Evolutionary conservation across 306 rosid genomes (phyloP), one percentile per base, ranked within the genome.

Genomic region (Vigna hirtella): DNA sequence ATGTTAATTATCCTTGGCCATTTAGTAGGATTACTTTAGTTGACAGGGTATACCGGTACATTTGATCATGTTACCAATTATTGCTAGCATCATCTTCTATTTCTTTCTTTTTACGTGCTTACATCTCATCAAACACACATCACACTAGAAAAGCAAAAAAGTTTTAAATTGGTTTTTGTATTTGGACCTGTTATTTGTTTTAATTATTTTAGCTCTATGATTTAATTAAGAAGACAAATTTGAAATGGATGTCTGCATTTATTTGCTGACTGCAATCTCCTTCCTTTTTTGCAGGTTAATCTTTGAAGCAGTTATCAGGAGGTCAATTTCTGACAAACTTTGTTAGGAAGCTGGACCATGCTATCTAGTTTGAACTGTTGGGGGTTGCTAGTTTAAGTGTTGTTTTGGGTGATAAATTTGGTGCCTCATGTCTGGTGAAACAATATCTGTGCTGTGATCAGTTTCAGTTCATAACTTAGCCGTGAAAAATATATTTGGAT

Each of bases 231-330:
- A 68, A 4, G 34, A 38, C 34, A 13, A 18, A 15, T n/a, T 47
- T 66, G 47, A 48, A 42, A 49, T 26, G 28, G 28, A 26, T 26
- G 28, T 26, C 6, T 30, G 32, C 61, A 65, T 61, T 62, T 67
- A 40, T 67, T 70, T 75, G 22, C 56, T 62, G 64, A 74, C 15
- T 78, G 30, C 18, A 73, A 15, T 51, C 13, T 34, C 68, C n/a
- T 77, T 72, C 34, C 64, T 34, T 74, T 38, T 12, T 72, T 77
- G 51, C 78, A 84, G 87, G 82, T 75, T 45, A 65, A 42, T 13
- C 58, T 9, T 74, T 51, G 49, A 74, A 47, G n/a, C 9, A 45
- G 80, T 66, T 66, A 34, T 38, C 43, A 32, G 73, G 57, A 53
- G 70, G 50, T 73, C 61, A 47, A 48, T 48, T 40, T 78, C 47